Percentiles rank a stretch among this genome's conserved stretches.
Conservation (phyloP, 306 rosid species). For the Cercis canadensis region DNA sequence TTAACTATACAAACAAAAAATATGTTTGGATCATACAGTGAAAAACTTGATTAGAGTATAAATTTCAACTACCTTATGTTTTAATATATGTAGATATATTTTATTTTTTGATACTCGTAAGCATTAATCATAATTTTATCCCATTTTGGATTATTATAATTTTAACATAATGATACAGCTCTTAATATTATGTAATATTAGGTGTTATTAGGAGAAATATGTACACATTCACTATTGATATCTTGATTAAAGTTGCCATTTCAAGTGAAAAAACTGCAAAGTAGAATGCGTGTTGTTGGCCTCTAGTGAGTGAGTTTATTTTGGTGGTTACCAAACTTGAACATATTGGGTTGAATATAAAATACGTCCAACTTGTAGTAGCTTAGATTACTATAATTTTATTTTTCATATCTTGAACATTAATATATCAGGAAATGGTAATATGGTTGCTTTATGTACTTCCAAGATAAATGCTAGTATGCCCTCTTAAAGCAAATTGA, state of each 20-base stretch:
- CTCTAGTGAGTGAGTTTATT: constrained; percentile 4
- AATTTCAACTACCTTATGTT: no score
- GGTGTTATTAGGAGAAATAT: constrained; percentile 3
- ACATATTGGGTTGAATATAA: constrained; percentile 10
- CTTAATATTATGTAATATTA: no score
- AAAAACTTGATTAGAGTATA: no score
- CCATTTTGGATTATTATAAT: constrained; percentile 11
- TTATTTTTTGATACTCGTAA: no score
- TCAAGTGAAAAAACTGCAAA: constrained; percentile 9
- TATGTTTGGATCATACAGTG: no score
- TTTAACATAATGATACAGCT: no score
- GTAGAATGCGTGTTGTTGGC: constrained; percentile 1
- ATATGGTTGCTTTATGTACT: background rate
- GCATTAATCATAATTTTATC: no score
- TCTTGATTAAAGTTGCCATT: background rate
- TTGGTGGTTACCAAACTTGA: no score
- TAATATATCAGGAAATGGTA: background rate
- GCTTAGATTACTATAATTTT: background rate
- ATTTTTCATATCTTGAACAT: background rate
- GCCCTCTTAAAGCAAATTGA: no score
- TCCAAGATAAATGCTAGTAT: background rate
- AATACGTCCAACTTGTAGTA: background rate
- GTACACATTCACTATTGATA: background rate
- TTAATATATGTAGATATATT: no score
- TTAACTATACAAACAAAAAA: no score